Percentiles rank a stretch among this genome's conserved stretches.
Conservation (phyloP, 2,329 filamentous ascomycete genomes). For the Catunica adiposa region DNA sequence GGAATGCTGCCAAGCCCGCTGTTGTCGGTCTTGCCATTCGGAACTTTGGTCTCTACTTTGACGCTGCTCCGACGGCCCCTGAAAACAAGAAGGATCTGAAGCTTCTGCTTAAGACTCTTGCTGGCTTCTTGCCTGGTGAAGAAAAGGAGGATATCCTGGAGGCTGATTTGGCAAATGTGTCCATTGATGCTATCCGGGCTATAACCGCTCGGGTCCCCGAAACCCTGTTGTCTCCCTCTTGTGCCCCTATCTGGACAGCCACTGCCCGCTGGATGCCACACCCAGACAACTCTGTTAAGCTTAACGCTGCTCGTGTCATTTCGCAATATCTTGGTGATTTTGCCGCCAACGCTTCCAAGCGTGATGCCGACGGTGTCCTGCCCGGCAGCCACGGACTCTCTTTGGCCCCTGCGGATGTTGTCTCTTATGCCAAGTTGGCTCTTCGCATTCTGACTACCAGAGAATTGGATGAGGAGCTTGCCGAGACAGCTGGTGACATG, state of each 20-base stretch:
- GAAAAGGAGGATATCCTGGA: slow-evolving; percentile 30
- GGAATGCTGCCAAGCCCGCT: slow-evolving; percentile 54
- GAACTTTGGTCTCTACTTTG: slow-evolving; percentile 69
- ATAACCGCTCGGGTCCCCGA: slow-evolving; percentile 51
- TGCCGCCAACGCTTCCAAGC: slow-evolving; percentile 28
- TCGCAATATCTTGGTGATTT: slow-evolving; percentile 69
- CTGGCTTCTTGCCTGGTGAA: slow-evolving; percentile 38
- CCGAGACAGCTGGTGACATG: slow-evolving; percentile 62
- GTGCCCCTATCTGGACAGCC: slow-evolving; percentile 52
- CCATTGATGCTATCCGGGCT: slow-evolving; percentile 51
- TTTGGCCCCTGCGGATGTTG: slow-evolving; percentile 48
- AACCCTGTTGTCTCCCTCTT: slow-evolving; percentile 41
- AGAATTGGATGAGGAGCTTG: slow-evolving; percentile 57
- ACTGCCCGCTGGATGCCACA: slow-evolving; percentile 56
- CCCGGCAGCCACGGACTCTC: slow-evolving; percentile 53
- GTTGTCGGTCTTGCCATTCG: slow-evolving; percentile 62
- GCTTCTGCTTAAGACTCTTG: slow-evolving; percentile 40
- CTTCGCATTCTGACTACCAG: slow-evolving; percentile 40
- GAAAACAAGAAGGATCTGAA: slow-evolving; percentile 52
- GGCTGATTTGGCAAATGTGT: slow-evolving; percentile 58
- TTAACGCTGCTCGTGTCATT: slow-evolving; percentile 56
- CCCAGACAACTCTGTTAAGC: slow-evolving; percentile 56
- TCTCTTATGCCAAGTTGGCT: slow-evolving; percentile 35
- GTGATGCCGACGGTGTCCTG: slow-evolving; percentile 37
- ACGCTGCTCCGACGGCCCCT: slow-evolving; percentile 40